phyloP scores from a whole-genome alignment of 805 yeast species.

The Tetrapisispora fleetii region DNA sequence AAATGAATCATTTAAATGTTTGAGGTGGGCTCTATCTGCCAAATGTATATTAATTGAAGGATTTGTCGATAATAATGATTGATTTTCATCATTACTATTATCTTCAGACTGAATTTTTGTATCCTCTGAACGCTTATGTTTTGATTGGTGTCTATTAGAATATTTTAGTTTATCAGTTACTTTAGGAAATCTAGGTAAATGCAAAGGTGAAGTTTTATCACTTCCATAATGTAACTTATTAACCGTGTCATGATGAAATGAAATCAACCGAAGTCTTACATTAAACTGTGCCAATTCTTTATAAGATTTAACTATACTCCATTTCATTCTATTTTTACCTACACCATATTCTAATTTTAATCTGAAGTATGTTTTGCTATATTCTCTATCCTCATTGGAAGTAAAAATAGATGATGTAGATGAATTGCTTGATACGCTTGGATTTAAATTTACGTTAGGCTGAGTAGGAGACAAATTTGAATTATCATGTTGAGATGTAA shows the following conservation, averaged over 20 bases:
- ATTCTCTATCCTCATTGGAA: slow-evolving; percentile 1
- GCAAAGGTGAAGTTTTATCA: slow-evolving; percentile 17
- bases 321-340: slow-evolving; percentile 64
- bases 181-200: slow-evolving; percentile 25
- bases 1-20: slow-evolving; percentile 23
- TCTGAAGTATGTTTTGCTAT: slow-evolving; percentile 30
- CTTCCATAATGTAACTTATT: slow-evolving; percentile 22
- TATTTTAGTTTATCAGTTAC: slow-evolving; percentile 10
- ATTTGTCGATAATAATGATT: slow-evolving; percentile 5
- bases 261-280: slow-evolving; percentile 48
- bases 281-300: slow-evolving; percentile 68
- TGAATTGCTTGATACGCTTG: not conserved
- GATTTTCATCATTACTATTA: not conserved
- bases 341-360: slow-evolving; percentile 87
- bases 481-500: slow-evolving; percentile 31
- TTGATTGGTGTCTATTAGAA: not conserved
- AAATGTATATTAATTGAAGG: slow-evolving; percentile 12
- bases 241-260: slow-evolving; percentile 35
- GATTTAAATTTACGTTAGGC: not conserved
- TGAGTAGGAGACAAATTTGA: slow-evolving; percentile 17
- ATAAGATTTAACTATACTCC: slow-evolving; percentile 68
- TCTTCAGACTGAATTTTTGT: not conserved
- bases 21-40: slow-evolving; percentile 17
- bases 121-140: not conserved
- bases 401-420: slow-evolving; percentile 3